Percentiles rank a stretch among this genome's conserved stretches.
phyloP scores from a whole-genome alignment of 2,329 filamentous ascomycete genomes.

The Zalaria obscura region DNA sequence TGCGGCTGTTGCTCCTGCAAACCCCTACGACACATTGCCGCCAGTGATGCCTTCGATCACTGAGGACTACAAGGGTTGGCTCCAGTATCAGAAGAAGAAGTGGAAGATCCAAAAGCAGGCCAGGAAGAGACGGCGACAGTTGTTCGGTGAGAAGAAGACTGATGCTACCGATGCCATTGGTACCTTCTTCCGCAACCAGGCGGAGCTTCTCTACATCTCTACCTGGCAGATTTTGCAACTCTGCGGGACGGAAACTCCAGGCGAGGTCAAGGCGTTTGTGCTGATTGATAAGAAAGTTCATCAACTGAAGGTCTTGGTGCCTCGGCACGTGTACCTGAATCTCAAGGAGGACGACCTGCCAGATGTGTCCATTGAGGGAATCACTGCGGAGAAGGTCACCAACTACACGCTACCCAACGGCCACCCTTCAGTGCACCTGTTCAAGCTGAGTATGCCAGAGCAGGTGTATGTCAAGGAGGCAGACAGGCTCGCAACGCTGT shows the following conservation, averaged over 20 bases:
- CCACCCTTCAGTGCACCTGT: conserved; percentile 83
- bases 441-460: conserved; percentile 84
- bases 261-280: conserved; percentile 77
- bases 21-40: conserved; percentile 73
- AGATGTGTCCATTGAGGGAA: conserved; percentile 73
- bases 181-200: conserved; percentile 77
- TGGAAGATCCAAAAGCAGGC: conserved; percentile 97
- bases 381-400: conserved; percentile 83
- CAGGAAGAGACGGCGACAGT: conserved; percentile 66
- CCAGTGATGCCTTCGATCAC: conserved; percentile 71
- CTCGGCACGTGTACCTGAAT: conserved; percentile 81
- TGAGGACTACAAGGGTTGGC: conserved; percentile 74
- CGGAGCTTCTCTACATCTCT: conserved; percentile 75
- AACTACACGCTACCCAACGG: conserved; percentile 89
- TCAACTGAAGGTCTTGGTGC: conserved; percentile 74
- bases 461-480: conserved; percentile 74
- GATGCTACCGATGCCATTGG: conserved; percentile 48
- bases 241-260: conserved; percentile 66
- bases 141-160: conserved; percentile 74
- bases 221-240: conserved; percentile 94
- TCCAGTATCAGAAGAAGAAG: conserved; percentile 94
- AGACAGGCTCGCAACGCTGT: conserved; percentile 67
- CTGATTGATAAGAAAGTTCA: conserved; percentile 91
- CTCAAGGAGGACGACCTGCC: conserved; percentile 77
- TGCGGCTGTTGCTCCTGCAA: conserved; percentile 41